A percentile compares a stretch with the other conserved stretches of the same genome.
phyloP scores from a whole-genome alignment of 164 flowering plant genomes.

The Akebia trifoliata region DNA sequence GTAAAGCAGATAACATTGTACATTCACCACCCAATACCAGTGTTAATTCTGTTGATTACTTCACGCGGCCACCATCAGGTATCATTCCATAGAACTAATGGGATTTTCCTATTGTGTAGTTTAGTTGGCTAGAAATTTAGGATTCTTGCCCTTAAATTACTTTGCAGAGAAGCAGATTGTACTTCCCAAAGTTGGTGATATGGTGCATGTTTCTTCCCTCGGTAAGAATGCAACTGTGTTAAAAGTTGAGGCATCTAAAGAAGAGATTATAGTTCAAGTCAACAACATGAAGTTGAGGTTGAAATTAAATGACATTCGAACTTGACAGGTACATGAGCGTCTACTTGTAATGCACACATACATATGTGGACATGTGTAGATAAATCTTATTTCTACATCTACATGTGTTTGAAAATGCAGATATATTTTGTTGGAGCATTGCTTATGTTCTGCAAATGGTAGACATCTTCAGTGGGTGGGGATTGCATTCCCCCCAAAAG shows the following conservation, averaged over 20 bases:
- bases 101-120: background rate
- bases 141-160: slow-evolving; percentile 1
- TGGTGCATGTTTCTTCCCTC: slow-evolving; percentile 55
- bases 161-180: slow-evolving; percentile 40
- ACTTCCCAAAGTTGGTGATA: slow-evolving; percentile 66
- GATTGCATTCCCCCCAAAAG: too few species aligned
- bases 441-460: too few species aligned
- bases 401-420: too few species aligned
- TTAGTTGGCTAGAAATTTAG: background rate
- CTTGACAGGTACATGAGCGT: slow-evolving; percentile 1
- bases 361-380: background rate
- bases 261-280: slow-evolving; percentile 64
- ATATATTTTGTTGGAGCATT: too few species aligned
- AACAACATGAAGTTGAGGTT: slow-evolving; percentile 70
- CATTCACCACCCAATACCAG: slow-evolving; percentile 10
- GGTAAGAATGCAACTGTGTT: slow-evolving; percentile 56
- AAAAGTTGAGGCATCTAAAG: slow-evolving; percentile 54
- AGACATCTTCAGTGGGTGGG: too few species aligned
- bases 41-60: slow-evolving; percentile 5
- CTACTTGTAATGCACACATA: background rate
- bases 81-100: slow-evolving; percentile 7
- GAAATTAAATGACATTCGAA: slow-evolving; percentile 41
- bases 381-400: too few species aligned
- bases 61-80: slow-evolving; percentile 37
- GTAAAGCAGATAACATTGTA: slow-evolving; percentile 6